These are phyloP conservation scores for Candolleomyces efflorescens DNA, from an alignment of 768 basidiomycete species.

Conservation along the genomic window DNA sequence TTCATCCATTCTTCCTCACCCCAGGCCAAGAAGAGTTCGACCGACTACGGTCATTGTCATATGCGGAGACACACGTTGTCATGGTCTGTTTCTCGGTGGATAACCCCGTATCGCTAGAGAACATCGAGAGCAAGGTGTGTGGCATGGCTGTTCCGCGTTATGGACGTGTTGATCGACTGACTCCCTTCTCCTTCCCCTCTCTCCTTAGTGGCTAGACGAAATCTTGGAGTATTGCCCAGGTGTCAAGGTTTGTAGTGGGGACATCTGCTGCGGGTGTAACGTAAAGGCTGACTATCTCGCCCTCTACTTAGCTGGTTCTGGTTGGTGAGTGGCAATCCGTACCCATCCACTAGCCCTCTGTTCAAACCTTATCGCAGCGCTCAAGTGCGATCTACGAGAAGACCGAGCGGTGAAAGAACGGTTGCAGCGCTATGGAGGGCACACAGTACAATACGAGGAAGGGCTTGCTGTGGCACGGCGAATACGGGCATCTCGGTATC, in stretches of 20 bases:
- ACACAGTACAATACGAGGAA: conserved; percentile 88
- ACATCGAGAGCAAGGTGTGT: conserved; percentile 92
- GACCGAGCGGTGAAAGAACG: conserved; percentile 70
- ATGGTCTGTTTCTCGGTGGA: conserved; percentile 98
- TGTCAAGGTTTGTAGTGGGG: conserved; percentile 64
- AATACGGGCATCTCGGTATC: conserved; percentile 90
- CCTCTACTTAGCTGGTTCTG: conserved; percentile 74
- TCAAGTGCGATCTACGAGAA: conserved; percentile 95
- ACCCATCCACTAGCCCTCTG: background rate
- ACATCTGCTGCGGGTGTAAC: background rate
- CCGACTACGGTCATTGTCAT: conserved; percentile 86
- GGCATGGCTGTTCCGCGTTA: background rate
- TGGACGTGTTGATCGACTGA: background rate
- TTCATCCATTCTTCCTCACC: too few species aligned
- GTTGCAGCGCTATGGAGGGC: conserved; percentile 62
- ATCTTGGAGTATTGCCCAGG: conserved; percentile 91
- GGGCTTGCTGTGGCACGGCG: conserved; percentile 83
- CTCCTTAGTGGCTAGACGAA: conserved; percentile 83
- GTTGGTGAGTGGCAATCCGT: conserved; percentile 65
- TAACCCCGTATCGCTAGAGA: conserved; percentile 92
- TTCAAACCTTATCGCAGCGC: conserved; percentile 42
- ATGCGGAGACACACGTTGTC: conserved; percentile 94
- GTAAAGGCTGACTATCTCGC: conserved; percentile 2
- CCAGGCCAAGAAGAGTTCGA: conserved; percentile 98
- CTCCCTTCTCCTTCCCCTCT: background rate